These are phyloP conservation scores for Rhizopus stolonifer DNA, from an alignment of 371 early-diverging fungal species.

Conservation along the genomic window DNA sequence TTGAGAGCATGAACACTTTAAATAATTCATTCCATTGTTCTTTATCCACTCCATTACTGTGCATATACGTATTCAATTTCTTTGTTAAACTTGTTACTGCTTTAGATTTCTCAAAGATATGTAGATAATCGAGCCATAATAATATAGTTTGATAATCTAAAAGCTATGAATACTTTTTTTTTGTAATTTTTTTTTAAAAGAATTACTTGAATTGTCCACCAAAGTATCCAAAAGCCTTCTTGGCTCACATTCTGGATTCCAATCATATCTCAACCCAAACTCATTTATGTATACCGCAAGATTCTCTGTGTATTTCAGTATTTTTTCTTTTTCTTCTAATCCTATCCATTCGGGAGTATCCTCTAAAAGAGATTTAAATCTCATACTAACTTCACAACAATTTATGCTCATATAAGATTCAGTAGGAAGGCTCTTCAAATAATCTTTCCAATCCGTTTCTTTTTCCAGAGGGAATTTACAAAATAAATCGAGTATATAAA, in stretches of 20 bases:
- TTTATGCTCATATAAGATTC: background rate
- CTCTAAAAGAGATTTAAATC: background rate
- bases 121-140: background rate
- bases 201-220: too few species aligned
- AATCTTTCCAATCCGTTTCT: conserved; percentile 1
- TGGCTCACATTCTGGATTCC: background rate
- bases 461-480: background rate
- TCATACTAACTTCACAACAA: background rate
- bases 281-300: background rate
- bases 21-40: conserved; percentile 23
- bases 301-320: background rate
- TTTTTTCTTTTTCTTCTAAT: background rate
- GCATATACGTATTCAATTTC: background rate
- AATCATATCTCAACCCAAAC: background rate
- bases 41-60: background rate
- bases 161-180: too few species aligned
- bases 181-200: too few species aligned
- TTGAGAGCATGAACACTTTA: conserved; percentile 25
- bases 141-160: too few species aligned
- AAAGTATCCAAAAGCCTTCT: background rate
- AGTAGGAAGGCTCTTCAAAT: background rate
- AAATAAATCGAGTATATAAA: conserved; percentile 2
- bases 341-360: background rate
- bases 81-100: background rate
- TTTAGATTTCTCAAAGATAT: background rate